These are phyloP conservation scores for Akebia trifoliata DNA, from an alignment of 164 flowering plant species.

Conservation along the genomic window DNA sequence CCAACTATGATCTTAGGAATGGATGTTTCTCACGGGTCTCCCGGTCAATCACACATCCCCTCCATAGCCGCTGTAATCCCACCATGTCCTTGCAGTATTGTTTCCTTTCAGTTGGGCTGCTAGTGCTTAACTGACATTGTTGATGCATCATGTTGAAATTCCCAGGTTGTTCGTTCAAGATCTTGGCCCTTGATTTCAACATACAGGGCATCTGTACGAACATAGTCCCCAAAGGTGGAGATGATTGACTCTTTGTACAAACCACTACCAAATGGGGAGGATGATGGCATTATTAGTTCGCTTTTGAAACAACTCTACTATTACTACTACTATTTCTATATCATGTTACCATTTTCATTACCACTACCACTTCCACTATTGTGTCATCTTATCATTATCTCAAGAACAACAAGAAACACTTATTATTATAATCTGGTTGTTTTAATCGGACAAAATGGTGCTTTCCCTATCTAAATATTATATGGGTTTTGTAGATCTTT, in stretches of 20 bases:
- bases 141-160: background rate
- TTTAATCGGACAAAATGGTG: no score
- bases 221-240: conserved; percentile 54
- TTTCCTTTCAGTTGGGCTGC: background rate
- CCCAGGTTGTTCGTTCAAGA: conserved; percentile 77
- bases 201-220: conserved; percentile 64
- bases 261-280: no score
- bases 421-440: no score
- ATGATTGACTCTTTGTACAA: conserved; percentile 54
- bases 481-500: no score
- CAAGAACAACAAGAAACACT: no score
- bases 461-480: no score
- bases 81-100: background rate
- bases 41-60: conserved; percentile 64
- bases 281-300: no score
- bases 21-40: conserved; percentile 86
- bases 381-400: no score
- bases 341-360: no score
- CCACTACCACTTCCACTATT: no score
- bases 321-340: background rate
- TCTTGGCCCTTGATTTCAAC: conserved; percentile 75
- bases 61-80: conserved; percentile 74
- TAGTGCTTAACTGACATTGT: background rate
- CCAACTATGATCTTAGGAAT: conserved; percentile 85
- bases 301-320: no score